Evolutionary conservation across 2,329 filamentous ascomycete species (phyloP).

Genomic region (Penicillium griseofulvum): DNA sequence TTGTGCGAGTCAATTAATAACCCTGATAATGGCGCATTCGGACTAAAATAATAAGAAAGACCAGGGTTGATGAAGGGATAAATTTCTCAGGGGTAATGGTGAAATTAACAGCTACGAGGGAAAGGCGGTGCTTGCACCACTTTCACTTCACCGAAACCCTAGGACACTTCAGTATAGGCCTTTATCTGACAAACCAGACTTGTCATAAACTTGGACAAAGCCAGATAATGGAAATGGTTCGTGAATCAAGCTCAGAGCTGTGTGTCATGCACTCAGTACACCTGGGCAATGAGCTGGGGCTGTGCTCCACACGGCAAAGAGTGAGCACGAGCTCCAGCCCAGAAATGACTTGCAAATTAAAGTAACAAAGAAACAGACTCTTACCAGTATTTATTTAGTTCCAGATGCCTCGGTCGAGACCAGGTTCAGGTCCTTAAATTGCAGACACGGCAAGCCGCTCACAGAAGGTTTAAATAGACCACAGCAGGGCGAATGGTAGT

Average conservation of each 20-base stretch:
- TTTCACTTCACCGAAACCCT: not conserved
- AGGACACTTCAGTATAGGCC: not conserved
- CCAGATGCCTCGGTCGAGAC: conserved; percentile 1
- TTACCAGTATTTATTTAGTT: not conserved
- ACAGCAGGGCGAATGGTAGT: not conserved
- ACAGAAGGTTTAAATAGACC: not conserved
- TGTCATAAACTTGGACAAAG: not conserved
- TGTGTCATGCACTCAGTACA: not conserved
- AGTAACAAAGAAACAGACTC: not conserved
- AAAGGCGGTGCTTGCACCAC: not conserved
- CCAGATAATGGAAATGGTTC: not conserved
- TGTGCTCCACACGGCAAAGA: not conserved
- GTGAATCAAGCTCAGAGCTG: not conserved
- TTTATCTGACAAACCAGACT: not conserved
- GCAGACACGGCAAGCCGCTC: not conserved
- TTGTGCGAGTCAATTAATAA: conserved; percentile 12
- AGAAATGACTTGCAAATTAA: not conserved
- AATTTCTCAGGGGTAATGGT: not conserved
- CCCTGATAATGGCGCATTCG: not conserved
- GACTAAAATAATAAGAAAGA: not conserved
- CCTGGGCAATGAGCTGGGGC: not conserved
- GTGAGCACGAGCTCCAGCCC: not conserved
- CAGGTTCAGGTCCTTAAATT: not conserved
- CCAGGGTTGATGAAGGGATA: not conserved
- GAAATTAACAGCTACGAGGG: not conserved